Evolutionary conservation across 768 basidiomycete species (phyloP), one percentile per base, ranked within the genome.

Genomic region (Boletus tylopilopsis): DNA sequence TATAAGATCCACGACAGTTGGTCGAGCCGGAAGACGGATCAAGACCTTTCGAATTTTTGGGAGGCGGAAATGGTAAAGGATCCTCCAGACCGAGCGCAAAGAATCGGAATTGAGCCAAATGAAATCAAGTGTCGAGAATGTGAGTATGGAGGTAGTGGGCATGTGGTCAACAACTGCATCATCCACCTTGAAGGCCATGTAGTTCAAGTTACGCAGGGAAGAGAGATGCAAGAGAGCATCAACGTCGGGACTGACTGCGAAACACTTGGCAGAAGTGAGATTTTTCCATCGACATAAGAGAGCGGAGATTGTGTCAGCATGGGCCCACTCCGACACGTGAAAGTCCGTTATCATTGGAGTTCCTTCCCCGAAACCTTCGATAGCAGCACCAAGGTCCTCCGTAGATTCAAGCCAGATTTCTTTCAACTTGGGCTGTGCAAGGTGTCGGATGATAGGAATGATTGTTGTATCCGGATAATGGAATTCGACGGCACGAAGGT

Each of bases 201-300:
- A 12, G 4, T 10, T 19, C 43, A 53, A 12, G 16, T 30, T 30
- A 5, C 9, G 34, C 34, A 47, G 23, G 6, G 16, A 16, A 12
- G 55, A 49, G 6, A 57, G 47, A 33, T 57, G 47, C 11, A 6
- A 18, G 29, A 57, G 32, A 7, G 36, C 34, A 16, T 38, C 23
- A 3, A 36, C 1, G 11, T 35, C 39, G 15, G 47, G 23, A 8
- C 8, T 24, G 9, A 36, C n/a, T 1, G 11, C 11, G 16, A 6
- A 6, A 40, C 55, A 57, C 18, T 6, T 1, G 16, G 49, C 44
- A 11, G 21, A 25, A 30, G 27, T 3, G n/a, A 57, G 36, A 23
- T 46, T 49, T 43, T 22, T 6, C 56, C 56, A 57, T 19, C 13
- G 13, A 19, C 50, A 38, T n/a, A 57, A 13, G n/a, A 57, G 40